Percentiles rank a stretch among this genome's conserved stretches.
Conservation (phyloP, 2,329 filamentous ascomycete genomes). For the Curvularia sp. region DNA sequence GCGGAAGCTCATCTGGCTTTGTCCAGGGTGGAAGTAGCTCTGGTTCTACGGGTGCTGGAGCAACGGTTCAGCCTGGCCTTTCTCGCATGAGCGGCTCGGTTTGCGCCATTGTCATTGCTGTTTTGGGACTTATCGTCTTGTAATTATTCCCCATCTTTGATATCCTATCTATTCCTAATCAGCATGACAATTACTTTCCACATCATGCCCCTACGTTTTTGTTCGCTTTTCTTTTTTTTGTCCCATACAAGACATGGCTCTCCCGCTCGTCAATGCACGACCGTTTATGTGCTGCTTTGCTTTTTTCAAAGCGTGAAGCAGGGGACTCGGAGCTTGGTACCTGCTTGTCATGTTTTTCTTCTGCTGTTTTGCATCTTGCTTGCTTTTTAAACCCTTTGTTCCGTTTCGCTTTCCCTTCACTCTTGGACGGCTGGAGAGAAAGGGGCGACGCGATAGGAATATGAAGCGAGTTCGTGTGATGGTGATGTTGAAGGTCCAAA, state of each 20-base stretch:
- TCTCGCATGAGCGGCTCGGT: slow-evolving; percentile 1
- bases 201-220: neutral
- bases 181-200: neutral
- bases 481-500: neutral
- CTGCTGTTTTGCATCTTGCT: neutral
- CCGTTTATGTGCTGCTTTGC: neutral
- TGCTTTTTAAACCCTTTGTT: neutral
- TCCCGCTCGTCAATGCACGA: neutral
- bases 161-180: neutral
- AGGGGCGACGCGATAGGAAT: neutral
- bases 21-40: slow-evolving; percentile 2
- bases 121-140: slow-evolving; percentile 3
- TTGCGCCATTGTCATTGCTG: slow-evolving; percentile 4
- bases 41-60: neutral
- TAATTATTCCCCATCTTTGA: neutral
- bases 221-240: neutral
- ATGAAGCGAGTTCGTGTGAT: neutral
- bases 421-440: neutral
- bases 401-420: neutral
- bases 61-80: slow-evolving; percentile 1
- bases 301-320: neutral
- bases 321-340: neutral
- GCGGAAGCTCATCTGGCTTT: neutral
- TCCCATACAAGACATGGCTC: neutral
- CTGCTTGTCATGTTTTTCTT: neutral